Evolutionary conservation across 129 eudicot genomes (phyloP).

Genomic region (Flaveria brownii): DNA sequence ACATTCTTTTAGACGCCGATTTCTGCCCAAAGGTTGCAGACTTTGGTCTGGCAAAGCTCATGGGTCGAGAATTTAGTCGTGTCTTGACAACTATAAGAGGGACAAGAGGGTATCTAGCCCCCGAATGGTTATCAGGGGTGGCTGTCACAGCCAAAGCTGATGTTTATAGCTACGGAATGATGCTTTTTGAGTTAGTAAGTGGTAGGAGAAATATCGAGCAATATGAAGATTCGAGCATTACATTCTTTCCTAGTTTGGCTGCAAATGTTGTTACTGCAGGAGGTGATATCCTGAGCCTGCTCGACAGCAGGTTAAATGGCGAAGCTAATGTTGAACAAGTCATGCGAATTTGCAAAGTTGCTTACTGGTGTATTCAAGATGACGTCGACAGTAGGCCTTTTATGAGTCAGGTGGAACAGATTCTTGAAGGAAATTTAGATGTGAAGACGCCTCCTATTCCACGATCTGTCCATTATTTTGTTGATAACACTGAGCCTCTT

Average conservation of each 20-base stretch:
- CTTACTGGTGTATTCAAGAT: conserved; percentile 79
- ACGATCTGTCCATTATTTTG: conserved; percentile 36
- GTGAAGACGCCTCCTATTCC: conserved; percentile 68
- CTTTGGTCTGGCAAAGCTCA: conserved; percentile 75
- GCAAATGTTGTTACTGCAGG: conserved; percentile 40
- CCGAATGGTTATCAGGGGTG: conserved; percentile 72
- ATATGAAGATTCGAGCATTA: conserved; percentile 31
- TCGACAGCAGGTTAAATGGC: conserved; percentile 53
- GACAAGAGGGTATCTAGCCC: conserved; percentile 68
- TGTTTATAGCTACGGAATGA: conserved; percentile 83
- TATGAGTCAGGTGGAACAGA: conserved; percentile 62
- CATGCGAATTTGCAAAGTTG: conserved; percentile 51
- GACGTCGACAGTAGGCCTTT: conserved; percentile 62
- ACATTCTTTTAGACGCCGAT: conserved; percentile 55
- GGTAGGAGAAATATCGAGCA: conserved; percentile 52
- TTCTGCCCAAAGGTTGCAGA: conserved; percentile 57
- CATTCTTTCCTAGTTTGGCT: conserved; percentile 56
- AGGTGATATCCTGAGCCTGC: conserved; percentile 59
- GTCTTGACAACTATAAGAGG: conserved; percentile 76
- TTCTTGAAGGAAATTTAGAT: conserved; percentile 67
- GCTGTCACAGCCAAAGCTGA: conserved; percentile 75
- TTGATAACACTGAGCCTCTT: conserved; percentile 29
- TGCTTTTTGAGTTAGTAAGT: conserved; percentile 59
- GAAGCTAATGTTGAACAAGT: conserved; percentile 54
- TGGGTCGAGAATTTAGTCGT: conserved; percentile 72